These are phyloP conservation scores for Starmerella tilneyi DNA, from an alignment of 805 yeast species.

Conservation along the genomic window DNA sequence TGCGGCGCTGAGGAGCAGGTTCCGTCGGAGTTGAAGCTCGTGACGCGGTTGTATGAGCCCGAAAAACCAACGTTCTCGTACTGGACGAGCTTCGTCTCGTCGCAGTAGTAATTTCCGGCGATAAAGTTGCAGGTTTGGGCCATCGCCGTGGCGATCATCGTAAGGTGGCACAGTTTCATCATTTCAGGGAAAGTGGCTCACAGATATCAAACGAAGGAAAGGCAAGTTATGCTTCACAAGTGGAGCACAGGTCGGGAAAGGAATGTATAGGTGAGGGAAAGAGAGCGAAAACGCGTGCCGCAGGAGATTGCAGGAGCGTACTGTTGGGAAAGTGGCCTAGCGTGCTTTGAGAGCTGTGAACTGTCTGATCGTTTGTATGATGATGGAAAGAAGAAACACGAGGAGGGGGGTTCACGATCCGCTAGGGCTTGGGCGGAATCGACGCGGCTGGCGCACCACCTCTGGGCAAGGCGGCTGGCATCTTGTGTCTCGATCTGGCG, in stretches of 20 bases:
- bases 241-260: background rate
- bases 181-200: conserved; percentile 7
- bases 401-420: background rate
- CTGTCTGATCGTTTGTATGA: background rate
- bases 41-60: conserved; percentile 73
- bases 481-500: conserved; percentile 6
- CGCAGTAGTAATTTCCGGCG: conserved; percentile 78
- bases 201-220: no score
- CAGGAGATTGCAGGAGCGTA: background rate
- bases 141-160: conserved; percentile 25
- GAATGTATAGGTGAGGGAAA: conserved; percentile 7
- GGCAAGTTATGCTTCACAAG: background rate
- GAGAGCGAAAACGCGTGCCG: conserved; percentile 6
- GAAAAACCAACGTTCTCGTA: conserved; percentile 72
- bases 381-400: background rate
- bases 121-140: conserved; percentile 40
- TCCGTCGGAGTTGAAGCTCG: conserved; percentile 66
- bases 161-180: conserved; percentile 26
- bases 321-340: conserved; percentile 1
- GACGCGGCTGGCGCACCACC: conserved; percentile 2
- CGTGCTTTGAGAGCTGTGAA: background rate
- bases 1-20: conserved; percentile 49
- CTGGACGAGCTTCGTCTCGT: conserved; percentile 52
- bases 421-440: conserved; percentile 3
- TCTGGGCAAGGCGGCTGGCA: conserved; percentile 7